Evolutionary conservation across 495 filamentous ascomycete species (phyloP).

Genomic region (Xylaria longipes): DNA sequence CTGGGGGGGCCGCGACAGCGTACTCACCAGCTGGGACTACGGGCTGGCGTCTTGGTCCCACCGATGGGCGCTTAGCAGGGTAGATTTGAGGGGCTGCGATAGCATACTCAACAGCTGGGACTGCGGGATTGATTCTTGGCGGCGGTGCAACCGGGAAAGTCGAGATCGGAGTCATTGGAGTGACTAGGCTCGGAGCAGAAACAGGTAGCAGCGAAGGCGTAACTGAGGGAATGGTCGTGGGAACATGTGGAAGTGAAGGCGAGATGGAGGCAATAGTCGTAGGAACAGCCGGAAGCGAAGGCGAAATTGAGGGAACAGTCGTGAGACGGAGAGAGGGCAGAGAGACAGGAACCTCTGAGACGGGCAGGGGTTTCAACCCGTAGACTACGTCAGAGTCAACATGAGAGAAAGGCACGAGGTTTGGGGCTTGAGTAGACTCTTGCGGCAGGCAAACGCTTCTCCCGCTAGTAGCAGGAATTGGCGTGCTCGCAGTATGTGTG

Average conservation of each 20-base stretch:
- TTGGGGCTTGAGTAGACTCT: background rate
- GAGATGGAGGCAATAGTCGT: background rate
- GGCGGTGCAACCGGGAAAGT: conserved; percentile 14
- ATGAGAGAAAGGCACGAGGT: background rate
- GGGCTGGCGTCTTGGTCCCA: background rate
- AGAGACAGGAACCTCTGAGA: background rate
- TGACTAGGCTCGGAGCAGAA: background rate
- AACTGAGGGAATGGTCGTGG: background rate
- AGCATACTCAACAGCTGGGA: background rate
- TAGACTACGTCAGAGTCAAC: background rate
- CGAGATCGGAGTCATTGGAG: background rate
- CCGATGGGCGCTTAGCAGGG: background rate
- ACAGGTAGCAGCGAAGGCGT: no score
- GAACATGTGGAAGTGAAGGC: background rate
- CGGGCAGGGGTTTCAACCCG: background rate
- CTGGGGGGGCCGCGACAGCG: background rate
- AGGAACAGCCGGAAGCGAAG: background rate
- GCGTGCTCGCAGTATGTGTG: background rate
- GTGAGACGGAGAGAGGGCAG: background rate
- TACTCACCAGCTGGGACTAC: no score
- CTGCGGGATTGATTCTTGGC: background rate
- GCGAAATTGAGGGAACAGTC: background rate
- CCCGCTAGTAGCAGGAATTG: background rate
- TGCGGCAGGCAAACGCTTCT: background rate
- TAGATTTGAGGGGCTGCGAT: background rate